These are phyloP conservation scores for Solanum aculeatissimum DNA, from an alignment of 305 asterid species.

Conservation along the genomic window DNA sequence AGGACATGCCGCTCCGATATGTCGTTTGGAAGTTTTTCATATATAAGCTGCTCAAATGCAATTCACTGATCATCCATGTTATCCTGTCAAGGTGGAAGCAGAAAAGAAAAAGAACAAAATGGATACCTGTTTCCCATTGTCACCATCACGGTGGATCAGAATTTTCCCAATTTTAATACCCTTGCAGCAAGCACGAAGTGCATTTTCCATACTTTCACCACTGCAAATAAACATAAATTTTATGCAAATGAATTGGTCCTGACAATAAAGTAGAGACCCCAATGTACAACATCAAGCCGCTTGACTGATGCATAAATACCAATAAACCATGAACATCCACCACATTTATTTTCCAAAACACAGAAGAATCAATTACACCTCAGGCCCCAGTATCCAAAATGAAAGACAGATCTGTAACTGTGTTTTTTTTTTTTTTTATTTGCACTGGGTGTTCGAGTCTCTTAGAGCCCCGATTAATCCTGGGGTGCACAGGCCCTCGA, in stretches of 20 bases:
- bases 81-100: background rate
- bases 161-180: constrained; percentile 97
- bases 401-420: background rate
- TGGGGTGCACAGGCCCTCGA: too few relatives aligned
- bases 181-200: constrained; percentile 97
- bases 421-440: too few relatives aligned
- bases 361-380: background rate
- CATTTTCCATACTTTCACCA: constrained; percentile 99
- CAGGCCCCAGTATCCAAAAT: background rate
- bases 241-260: background rate
- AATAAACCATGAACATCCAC: background rate
- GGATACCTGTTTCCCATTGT: constrained; percentile 87
- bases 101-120: background rate
- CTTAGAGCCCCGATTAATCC: too few relatives aligned
- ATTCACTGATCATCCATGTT: background rate
- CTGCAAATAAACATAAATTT: constrained; percentile 23
- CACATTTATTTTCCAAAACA: background rate
- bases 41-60: constrained; percentile 60
- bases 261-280: background rate
- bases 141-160: constrained; percentile 94
- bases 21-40: constrained; percentile 92
- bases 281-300: background rate
- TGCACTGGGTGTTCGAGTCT: too few relatives aligned
- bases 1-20: constrained; percentile 91
- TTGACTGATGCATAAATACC: background rate